Evolutionary conservation across 257 asterid genomes (phyloP), one percentile per base, ranked within the genome.

Genomic region (Linaria vulgaris): DNA sequence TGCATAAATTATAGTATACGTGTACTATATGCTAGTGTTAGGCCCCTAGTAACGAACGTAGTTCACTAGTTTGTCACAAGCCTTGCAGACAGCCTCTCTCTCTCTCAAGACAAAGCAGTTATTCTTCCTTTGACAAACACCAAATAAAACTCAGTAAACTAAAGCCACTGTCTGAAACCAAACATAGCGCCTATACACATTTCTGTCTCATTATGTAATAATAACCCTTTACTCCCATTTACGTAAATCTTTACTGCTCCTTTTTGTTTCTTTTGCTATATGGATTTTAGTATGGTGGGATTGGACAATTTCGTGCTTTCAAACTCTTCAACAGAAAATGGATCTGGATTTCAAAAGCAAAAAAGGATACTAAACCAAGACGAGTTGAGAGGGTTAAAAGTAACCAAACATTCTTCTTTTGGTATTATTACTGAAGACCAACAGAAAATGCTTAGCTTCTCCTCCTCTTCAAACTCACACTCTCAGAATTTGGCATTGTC

Each of bases 401-500:
- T 81, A 39, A 69, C 88, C 0, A 86, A 78, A 70, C 81, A 72
- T 19, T 48, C 61, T 59, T 56, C 82, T 45, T 46, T 82, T 34
- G 41, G 10, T 34, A 11, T 3, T 27, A 69, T 58, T 61, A 53
- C 67, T 52, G 83, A 80, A 10, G 84, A 73, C 47, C 82, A 72
- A 60, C 91, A 73, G 45, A 96, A 91, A 50, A 92, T 89, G 99
- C 97, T 92, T 56, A 79, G 97, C 75, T 92, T 92, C 78, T 83
- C 99, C 78, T 83, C 99, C 21, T 63, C 89, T 16, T 85, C 92
- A 13, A 78, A 72, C 71, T 45, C 95, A 25, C 86, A 77, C 51
- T 50, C 76, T 61, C 6, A 3, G 6, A 39, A 3, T 27, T 27
- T 49, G 16, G 19, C 89, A 56, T 72, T 71, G 27, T 85, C 91